Percentiles rank a stretch among this genome's conserved stretches.
phyloP scores from a whole-genome alignment of 2,329 filamentous ascomycete genomes.

The Biscogniauxia marginata region DNA sequence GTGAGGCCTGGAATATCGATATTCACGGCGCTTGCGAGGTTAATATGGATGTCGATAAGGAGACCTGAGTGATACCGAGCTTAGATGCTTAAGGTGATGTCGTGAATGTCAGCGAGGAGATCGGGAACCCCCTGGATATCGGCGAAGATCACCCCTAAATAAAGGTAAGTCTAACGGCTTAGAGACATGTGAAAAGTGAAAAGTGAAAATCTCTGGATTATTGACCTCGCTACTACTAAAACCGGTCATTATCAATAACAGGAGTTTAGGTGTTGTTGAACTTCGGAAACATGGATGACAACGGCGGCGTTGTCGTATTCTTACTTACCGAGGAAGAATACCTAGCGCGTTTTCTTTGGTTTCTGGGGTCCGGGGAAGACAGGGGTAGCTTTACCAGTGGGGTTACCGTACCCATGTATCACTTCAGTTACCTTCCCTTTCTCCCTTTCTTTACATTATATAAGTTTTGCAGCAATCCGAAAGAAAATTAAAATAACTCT shows the following conservation, averaged over 20 bases:
- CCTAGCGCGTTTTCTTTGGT: neutral
- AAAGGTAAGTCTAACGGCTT: no score
- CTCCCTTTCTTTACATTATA: neutral
- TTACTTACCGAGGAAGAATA: neutral
- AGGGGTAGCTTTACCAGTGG: neutral
- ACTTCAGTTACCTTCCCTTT: neutral
- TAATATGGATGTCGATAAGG: no score
- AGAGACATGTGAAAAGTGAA: no score
- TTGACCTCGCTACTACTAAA: neutral
- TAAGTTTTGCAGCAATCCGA: neutral
- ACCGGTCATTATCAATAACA: neutral
- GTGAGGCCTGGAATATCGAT: no score
- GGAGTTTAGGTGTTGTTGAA: neutral
- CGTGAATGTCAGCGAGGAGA: no score
- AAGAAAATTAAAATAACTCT: neutral
- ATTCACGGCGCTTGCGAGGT: no score
- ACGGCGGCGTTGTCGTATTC: neutral
- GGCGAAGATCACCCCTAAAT: no score
- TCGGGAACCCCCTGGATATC: no score
- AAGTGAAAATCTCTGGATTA: no score
- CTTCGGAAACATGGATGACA: neutral
- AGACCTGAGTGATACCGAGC: no score
- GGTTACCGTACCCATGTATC: neutral
- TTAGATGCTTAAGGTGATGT: no score
- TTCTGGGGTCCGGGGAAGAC: neutral